Base-by-base conservation (phyloP, 805 yeast genomes). In the Candida dendrica region DNA sequence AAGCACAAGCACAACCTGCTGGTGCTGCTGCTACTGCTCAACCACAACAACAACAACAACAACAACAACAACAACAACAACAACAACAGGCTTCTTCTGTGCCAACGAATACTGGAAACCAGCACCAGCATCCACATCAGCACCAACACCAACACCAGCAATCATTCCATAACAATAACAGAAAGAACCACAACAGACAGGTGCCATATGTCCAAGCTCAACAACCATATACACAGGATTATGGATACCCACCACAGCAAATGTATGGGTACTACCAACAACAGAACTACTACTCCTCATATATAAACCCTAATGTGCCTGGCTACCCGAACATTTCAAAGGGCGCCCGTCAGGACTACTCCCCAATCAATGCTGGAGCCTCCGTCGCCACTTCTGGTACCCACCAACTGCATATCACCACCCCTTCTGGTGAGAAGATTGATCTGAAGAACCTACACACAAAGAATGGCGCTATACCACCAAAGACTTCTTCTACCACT, bases 371-470 rank as follows among this genome's bases (percentile, higher is more conserved):
- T 30, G 15, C 32, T 30, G 15, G 15, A 7, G 13, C 5, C 18
- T n/a, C 34, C 15, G 34, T 18, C 10, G 17, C 14, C 17, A 3
- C 22, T 7, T 32, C 18, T 18, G 24, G 24, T 10, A n/a, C 18
- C 38, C 40, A 47, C 26, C 47, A 42, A 6, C 38, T 55, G 31
- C 48, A 50, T 18, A 33, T 56, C 10, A 55, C 60, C 6, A 53
- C 52, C 10, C 48, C 50, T 14, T 35, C 43, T 14, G 60, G 60
- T 34, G 60, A 56, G 38, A 43, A 46, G 16, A 53, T 56, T 39
- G 60, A 56, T 30, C 14, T 56, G 9, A 45, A 44, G n/a, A 15
- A 46, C 39, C 17, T 13, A 27, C 32, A 33, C 9, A 3, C 37
- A 33, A 41, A 38, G 11, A 51, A 8, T 11, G n/a, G 27, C n/a